Conservation (phyloP, 2,329 filamentous ascomycete species). For the Furcasterigmium furcatum region DNA sequence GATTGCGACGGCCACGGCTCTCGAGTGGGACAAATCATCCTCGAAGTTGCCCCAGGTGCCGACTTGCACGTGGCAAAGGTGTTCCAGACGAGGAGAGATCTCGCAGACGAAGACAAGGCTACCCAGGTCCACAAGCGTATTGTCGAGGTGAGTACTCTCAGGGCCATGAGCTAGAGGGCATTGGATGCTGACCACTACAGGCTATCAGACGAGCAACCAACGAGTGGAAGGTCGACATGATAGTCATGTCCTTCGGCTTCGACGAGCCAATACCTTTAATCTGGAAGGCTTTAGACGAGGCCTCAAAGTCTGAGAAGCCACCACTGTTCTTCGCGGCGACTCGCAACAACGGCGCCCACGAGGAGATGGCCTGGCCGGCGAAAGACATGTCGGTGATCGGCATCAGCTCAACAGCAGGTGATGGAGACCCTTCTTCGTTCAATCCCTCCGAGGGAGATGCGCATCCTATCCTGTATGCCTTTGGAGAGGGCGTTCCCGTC, state of each 20-base stretch:
- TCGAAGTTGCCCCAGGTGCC: neutral
- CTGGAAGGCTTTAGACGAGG: neutral
- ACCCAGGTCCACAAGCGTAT: neutral
- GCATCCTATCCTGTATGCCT: neutral
- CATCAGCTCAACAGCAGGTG: neutral
- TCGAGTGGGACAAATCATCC: neutral
- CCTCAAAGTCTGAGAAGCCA: neutral
- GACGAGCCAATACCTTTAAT: neutral
- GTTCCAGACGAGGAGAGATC: neutral
- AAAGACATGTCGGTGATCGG: neutral
- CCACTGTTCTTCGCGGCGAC: neutral
- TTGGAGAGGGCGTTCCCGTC: neutral
- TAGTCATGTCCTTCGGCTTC: neutral
- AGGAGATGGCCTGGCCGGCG: neutral
- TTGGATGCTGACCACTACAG: too few species aligned
- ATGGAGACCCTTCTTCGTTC: neutral
- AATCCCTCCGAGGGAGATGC: neutral
- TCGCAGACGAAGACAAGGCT: neutral
- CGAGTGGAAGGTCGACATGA: neutral
- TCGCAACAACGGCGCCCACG: neutral
- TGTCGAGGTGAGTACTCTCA: too few species aligned
- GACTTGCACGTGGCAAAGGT: constrained; percentile 1
- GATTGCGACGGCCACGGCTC: neutral
- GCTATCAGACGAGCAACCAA: neutral
- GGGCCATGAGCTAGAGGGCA: too few species aligned